phyloP scores from a whole-genome alignment of 441 rosid genomes.

The Daphne laureola region DNA sequence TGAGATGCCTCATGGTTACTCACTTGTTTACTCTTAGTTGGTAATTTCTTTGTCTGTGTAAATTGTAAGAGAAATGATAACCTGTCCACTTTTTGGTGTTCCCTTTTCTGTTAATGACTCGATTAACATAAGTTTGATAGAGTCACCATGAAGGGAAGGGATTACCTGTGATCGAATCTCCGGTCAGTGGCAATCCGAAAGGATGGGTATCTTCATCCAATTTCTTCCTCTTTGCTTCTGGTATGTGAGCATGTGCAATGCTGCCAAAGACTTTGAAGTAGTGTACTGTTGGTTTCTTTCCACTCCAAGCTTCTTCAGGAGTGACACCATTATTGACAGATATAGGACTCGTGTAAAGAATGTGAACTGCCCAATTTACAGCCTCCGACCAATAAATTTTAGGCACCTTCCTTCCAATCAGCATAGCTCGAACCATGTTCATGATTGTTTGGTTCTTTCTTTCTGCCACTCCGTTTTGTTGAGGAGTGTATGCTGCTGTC shows the following conservation, averaged over 20 bases:
- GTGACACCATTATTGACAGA: neutral
- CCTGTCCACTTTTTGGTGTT: no score
- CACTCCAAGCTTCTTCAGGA: neutral
- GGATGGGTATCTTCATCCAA: neutral
- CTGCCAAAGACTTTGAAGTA: neutral
- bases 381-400: neutral
- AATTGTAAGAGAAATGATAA: no score
- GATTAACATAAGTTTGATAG: no score
- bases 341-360: neutral
- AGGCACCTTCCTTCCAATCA: neutral
- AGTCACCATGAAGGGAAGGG: no score
- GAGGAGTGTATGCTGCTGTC: neutral
- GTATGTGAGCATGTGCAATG: neutral
- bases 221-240: neutral
- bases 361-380: neutral
- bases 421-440: neutral
- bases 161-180: no score
- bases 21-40: no score
- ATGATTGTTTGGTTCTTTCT: neutral
- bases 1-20: no score
- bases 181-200: no score
- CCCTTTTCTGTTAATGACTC: no score
- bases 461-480: neutral
- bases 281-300: neutral
- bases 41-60: no score